These are phyloP conservation scores for Ramalina intermedia DNA, from an alignment of 495 filamentous ascomycete species.

Conservation along the genomic window DNA sequence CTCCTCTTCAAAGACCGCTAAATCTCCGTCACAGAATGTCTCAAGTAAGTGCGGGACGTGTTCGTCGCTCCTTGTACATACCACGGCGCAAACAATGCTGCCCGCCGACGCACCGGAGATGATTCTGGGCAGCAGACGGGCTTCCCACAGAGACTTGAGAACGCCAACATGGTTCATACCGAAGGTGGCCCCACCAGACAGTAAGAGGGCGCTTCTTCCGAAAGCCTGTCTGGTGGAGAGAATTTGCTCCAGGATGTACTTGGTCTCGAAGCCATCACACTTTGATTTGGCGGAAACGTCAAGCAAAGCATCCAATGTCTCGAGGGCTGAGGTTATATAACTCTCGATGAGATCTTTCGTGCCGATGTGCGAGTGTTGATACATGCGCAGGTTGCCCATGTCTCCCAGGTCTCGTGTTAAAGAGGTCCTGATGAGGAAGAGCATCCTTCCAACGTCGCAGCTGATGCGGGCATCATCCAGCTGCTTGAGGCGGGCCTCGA, in stretches of 20 bases:
- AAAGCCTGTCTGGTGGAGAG: constrained; percentile 72
- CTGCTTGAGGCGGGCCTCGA: constrained; percentile 52
- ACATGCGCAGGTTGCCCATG: constrained; percentile 73
- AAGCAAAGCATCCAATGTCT: constrained; percentile 56
- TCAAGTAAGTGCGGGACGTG: constrained; percentile 63
- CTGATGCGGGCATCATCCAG: constrained; percentile 61
- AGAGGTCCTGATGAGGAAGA: constrained; percentile 67
- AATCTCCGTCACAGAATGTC: constrained; percentile 64
- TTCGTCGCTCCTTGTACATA: constrained; percentile 73
- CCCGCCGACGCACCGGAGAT: constrained; percentile 90
- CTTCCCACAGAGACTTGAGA: constrained; percentile 69
- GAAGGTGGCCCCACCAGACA: constrained; percentile 86
- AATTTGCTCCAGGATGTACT: constrained; percentile 59
- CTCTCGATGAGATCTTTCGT: constrained; percentile 77
- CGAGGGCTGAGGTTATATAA: constrained; percentile 66
- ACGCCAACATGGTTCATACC: constrained; percentile 96
- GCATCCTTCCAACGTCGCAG: constrained; percentile 61
- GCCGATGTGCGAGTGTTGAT: constrained; percentile 71
- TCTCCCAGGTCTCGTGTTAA: constrained; percentile 69
- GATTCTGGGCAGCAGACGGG: constrained; percentile 67
- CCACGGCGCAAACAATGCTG: constrained; percentile 78
- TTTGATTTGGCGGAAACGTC: constrained; percentile 43
- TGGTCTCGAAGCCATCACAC: constrained; percentile 40
- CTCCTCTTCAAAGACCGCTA: constrained; percentile 69
- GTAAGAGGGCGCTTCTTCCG: constrained; percentile 70